These are phyloP conservation scores for Trichoderma sp. DNA, from an alignment of 2,329 filamentous ascomycete species.

Conservation along the genomic window DNA sequence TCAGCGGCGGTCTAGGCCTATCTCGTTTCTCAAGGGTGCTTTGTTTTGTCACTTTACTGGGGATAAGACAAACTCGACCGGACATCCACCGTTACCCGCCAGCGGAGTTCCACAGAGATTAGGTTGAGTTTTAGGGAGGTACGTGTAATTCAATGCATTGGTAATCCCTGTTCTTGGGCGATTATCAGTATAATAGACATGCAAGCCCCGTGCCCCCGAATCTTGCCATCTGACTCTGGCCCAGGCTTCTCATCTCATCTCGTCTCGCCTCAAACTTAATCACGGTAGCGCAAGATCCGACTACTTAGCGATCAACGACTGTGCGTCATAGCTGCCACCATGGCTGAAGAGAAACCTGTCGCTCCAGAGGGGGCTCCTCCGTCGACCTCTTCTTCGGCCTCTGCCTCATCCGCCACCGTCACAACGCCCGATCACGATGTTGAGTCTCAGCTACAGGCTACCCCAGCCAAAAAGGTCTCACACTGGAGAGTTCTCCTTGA, in stretches of 20 bases:
- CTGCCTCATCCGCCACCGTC: conserved; percentile 31
- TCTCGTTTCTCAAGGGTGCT: conserved; percentile 1
- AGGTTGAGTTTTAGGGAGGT: conserved; percentile 20
- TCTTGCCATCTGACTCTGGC: conserved; percentile 4
- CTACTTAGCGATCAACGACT: neutral
- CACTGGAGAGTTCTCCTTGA: conserved; percentile 59
- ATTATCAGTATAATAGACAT: conserved; percentile 5
- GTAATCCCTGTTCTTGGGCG: neutral
- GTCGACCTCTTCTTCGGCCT: conserved; percentile 27
- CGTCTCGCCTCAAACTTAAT: neutral
- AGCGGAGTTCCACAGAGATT: conserved; percentile 16
- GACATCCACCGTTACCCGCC: conserved; percentile 12
- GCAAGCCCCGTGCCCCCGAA: neutral
- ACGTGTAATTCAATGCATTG: conserved; percentile 4
- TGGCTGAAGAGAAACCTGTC: conserved; percentile 20
- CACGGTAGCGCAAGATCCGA: neutral
- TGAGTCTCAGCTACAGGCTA: conserved; percentile 43
- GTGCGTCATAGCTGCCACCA: conserved; percentile 1
- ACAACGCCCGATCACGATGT: conserved; percentile 44
- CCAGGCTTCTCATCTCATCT: neutral
- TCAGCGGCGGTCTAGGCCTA: conserved; percentile 9
- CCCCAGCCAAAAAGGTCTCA: conserved; percentile 35
- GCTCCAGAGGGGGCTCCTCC: neutral
- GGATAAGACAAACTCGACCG: neutral
- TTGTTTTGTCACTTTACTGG: conserved; percentile 1